These are phyloP conservation scores for Kalanchoe fedtschenkoi DNA, from an alignment of 164 flowering plant genomes.

Conservation along the genomic window DNA sequence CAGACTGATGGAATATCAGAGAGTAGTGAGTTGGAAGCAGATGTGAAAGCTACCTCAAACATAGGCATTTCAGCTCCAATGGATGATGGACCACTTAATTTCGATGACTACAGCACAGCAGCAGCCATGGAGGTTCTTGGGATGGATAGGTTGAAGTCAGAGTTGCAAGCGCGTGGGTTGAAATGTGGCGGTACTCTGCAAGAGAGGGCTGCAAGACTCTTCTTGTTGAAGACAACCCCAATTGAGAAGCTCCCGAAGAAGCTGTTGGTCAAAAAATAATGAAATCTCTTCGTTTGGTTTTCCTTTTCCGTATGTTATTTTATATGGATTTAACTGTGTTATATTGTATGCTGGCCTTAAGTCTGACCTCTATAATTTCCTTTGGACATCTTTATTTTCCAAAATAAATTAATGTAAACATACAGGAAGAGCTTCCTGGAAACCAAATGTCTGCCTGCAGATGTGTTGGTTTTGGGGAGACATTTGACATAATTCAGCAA, in stretches of 20 bases:
- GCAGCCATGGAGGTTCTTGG: slow-evolving; percentile 81
- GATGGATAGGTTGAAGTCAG: slow-evolving; percentile 62
- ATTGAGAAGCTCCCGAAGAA: slow-evolving; percentile 79
- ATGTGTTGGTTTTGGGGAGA: too few species aligned
- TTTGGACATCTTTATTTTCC: too few species aligned
- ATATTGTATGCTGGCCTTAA: background rate
- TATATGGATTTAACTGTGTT: background rate
- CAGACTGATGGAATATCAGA: slow-evolving; percentile 7
- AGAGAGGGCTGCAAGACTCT: slow-evolving; percentile 88
- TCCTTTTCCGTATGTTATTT: background rate
- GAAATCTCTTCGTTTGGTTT: background rate
- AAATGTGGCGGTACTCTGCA: slow-evolving; percentile 90
- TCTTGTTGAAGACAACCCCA: slow-evolving; percentile 68
- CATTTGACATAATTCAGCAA: too few species aligned
- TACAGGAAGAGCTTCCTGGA: too few species aligned
- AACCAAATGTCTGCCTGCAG: too few species aligned
- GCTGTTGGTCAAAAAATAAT: slow-evolving; percentile 64
- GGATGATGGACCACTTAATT: slow-evolving; percentile 38
- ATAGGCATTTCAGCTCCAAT: slow-evolving; percentile 6
- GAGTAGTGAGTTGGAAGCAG: slow-evolving; percentile 12
- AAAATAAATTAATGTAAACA: too few species aligned
- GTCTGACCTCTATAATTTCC: background rate
- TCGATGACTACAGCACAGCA: slow-evolving; percentile 47
- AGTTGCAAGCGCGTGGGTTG: slow-evolving; percentile 65
- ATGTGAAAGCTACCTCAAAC: slow-evolving; percentile 8